A percentile compares a stretch with the other conserved stretches of the same genome.
Conservation (phyloP, 352 stramenopile genomes). For the Pythium aquatile region DNA sequence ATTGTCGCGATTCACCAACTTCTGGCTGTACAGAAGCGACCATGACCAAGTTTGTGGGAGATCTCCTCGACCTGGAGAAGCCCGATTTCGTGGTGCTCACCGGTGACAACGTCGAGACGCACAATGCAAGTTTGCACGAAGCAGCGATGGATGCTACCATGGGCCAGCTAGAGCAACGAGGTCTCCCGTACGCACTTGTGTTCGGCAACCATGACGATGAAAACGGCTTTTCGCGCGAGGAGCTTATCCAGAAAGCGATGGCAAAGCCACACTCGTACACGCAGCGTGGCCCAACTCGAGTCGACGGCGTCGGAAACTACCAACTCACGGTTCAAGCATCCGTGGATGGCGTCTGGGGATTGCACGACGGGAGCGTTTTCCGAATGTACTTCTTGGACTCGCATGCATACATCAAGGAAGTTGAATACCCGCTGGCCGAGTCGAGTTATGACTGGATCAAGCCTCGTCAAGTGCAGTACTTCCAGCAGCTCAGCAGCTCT, state of each 20-base stretch:
- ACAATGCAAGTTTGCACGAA: constrained; percentile 23
- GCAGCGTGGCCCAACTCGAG: constrained; percentile 38
- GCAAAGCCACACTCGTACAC: constrained; percentile 43
- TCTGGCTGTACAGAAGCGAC: constrained; percentile 39
- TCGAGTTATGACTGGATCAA: constrained; percentile 29
- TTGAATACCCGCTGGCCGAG: constrained; percentile 29
- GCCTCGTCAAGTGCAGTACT: constrained; percentile 25
- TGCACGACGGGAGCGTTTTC: constrained; percentile 35
- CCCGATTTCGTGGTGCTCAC: constrained; percentile 70
- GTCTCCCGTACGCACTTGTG: constrained; percentile 54
- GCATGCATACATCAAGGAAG: constrained; percentile 31
- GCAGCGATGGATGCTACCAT: constrained; percentile 41
- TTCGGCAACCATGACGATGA: constrained; percentile 74
- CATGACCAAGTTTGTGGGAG: constrained; percentile 51
- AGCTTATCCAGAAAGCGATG: constrained; percentile 38
- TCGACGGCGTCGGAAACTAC: constrained; percentile 68
- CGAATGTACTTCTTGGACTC: constrained; percentile 81
- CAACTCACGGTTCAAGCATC: constrained; percentile 48
- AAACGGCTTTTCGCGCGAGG: constrained; percentile 35
- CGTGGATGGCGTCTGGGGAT: constrained; percentile 35
- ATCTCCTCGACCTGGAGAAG: constrained; percentile 54
- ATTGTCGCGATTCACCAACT: constrained; percentile 33
- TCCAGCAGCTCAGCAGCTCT: constrained; percentile 11
- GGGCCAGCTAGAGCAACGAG: constrained; percentile 33
- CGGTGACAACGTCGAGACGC: constrained; percentile 57